A percentile compares a stretch with the other conserved stretches of the same genome.
phyloP scores from a whole-genome alignment of 2,329 filamentous ascomycete genomes.

The Pestalotiopsis sp. region DNA sequence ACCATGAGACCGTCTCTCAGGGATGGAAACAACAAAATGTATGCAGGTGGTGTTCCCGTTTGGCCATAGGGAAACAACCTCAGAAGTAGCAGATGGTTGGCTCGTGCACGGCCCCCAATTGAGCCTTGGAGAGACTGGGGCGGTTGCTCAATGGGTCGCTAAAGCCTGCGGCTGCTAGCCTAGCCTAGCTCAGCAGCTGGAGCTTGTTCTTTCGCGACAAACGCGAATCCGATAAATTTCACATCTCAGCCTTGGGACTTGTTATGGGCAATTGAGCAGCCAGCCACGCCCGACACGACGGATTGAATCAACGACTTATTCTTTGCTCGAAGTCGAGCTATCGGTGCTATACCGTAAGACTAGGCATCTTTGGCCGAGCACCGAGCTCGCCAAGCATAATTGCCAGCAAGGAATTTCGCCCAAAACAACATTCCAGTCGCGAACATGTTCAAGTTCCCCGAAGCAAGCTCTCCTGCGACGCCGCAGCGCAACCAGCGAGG shows the following conservation, averaged over 20 bases:
- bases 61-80: background rate
- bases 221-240: background rate
- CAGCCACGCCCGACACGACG: background rate
- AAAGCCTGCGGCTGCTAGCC: background rate
- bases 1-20: no score
- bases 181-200: background rate
- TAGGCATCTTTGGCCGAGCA: background rate
- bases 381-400: background rate
- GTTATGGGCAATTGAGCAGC: background rate
- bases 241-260: background rate
- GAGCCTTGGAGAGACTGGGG: background rate
- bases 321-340: background rate
- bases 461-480: constrained; percentile 49
- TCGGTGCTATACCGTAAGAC: background rate
- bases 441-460: constrained; percentile 38
- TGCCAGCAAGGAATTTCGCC: background rate
- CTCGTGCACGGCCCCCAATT: background rate
- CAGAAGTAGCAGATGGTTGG: background rate
- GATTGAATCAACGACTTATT: background rate
- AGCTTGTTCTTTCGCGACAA: background rate
- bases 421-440: constrained; percentile 10
- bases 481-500: constrained; percentile 42
- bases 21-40: no score
- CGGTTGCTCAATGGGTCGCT: background rate
- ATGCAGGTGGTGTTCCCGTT: no score